These are phyloP conservation scores for Globisporangium megalacanthum DNA, from an alignment of 352 stramenopile species.

Conservation along the genomic window DNA sequence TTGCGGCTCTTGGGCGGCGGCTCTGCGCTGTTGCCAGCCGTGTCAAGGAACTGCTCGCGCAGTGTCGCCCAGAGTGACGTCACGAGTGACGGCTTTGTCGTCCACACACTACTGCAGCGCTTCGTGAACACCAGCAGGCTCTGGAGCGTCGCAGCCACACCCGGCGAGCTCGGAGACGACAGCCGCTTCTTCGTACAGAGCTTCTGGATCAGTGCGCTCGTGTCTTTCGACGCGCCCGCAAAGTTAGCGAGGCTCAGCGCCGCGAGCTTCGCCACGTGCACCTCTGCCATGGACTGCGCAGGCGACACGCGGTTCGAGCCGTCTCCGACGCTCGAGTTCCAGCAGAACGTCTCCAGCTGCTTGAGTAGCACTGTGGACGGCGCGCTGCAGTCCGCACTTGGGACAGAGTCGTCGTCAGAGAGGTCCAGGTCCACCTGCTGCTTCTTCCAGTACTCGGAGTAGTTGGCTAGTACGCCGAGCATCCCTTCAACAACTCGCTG, in stretches of 20 bases:
- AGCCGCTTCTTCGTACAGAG: constrained; percentile 55
- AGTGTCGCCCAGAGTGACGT: constrained; percentile 39
- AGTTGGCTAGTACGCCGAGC: constrained; percentile 49
- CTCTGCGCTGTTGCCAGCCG: not conserved
- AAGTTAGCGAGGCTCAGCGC: constrained; percentile 47
- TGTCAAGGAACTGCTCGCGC: constrained; percentile 37
- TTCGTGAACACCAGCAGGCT: constrained; percentile 66
- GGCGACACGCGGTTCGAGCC: constrained; percentile 18
- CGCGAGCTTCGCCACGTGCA: constrained; percentile 45
- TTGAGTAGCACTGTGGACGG: constrained; percentile 29
- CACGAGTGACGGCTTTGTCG: constrained; percentile 18
- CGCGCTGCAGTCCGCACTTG: not conserved
- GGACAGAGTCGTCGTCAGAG: constrained; percentile 11
- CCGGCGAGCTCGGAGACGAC: constrained; percentile 10
- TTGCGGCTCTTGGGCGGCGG: constrained; percentile 7
- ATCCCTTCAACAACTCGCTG: constrained; percentile 42
- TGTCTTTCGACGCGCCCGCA: constrained; percentile 28
- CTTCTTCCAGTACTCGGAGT: constrained; percentile 38
- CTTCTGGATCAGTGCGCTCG: constrained; percentile 29
- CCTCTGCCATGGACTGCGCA: constrained; percentile 22
- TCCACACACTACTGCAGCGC: constrained; percentile 28
- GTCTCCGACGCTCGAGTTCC: constrained; percentile 19
- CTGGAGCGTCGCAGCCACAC: constrained; percentile 34
- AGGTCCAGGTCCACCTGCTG: constrained; percentile 17
- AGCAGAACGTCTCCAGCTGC: constrained; percentile 48